These are phyloP conservation scores for Aspergillus pseudonomiae DNA, from an alignment of 2,329 filamentous ascomycete species.

Conservation along the genomic window DNA sequence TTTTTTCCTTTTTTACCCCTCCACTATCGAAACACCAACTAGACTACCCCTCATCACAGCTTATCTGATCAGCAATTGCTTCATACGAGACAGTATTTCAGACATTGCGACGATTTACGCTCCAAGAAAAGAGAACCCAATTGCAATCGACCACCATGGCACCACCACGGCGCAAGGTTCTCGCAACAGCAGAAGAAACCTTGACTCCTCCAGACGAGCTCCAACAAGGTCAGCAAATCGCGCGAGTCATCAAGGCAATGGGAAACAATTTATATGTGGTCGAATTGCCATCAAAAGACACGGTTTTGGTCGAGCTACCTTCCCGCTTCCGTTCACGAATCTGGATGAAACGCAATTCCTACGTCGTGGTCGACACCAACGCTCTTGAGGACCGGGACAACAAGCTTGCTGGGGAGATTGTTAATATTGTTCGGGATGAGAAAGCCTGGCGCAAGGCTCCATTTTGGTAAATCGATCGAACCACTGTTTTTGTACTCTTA, in stretches of 20 bases:
- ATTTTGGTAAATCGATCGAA: constrained; percentile 69
- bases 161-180: constrained; percentile 74
- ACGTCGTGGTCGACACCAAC: constrained; percentile 77
- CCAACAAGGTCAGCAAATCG: constrained; percentile 62
- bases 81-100: neutral
- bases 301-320: constrained; percentile 77
- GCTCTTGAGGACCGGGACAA: constrained; percentile 69
- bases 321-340: constrained; percentile 87
- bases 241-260: constrained; percentile 76
- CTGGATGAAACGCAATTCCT: constrained; percentile 89
- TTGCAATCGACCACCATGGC: constrained; percentile 62
- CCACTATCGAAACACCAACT: neutral
- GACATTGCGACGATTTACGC: constrained; percentile 2
- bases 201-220: constrained; percentile 61
- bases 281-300: constrained; percentile 66
- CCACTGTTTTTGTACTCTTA: neutral
- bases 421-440: constrained; percentile 90
- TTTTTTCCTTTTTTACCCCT: neutral
- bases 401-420: constrained; percentile 83
- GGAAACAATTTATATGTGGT: constrained; percentile 90
- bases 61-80: neutral
- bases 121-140: constrained; percentile 51
- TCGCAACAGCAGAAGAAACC: constrained; percentile 76
- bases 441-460: constrained; percentile 85
- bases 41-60: neutral